Conservation (phyloP, 2,329 filamentous ascomycete genomes). For the Atkinsonella hypoxylon region DNA sequence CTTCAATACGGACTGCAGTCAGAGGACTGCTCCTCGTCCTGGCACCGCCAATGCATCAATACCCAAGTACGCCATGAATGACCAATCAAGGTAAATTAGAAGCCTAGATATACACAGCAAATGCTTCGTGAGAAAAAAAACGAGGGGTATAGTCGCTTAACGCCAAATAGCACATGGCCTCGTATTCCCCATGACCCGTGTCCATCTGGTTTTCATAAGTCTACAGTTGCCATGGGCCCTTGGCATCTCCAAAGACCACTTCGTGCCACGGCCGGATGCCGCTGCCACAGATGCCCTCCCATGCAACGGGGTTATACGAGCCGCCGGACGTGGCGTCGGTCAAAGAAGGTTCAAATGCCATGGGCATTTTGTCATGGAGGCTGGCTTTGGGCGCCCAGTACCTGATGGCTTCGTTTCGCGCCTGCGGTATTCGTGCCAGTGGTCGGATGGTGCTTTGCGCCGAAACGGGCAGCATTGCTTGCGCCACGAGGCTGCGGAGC, state of each 20-base stretch:
- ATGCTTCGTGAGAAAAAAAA: not conserved
- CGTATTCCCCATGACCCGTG: not conserved
- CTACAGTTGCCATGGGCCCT: conserved; percentile 16
- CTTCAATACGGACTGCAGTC: too few species aligned
- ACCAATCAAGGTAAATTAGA: not conserved
- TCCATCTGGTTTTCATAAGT: not conserved
- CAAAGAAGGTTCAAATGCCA: conserved; percentile 14
- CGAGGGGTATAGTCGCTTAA: conserved; percentile 1
- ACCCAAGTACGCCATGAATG: too few species aligned
- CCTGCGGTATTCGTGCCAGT: conserved; percentile 11
- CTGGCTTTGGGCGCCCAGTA: conserved; percentile 15
- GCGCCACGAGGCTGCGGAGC: conserved; percentile 18
- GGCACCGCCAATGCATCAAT: too few species aligned
- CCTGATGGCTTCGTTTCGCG: conserved; percentile 6
- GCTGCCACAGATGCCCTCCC: conserved; percentile 24
- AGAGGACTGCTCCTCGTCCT: too few species aligned
- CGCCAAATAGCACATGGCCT: conserved; percentile 1
- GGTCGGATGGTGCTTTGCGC: conserved; percentile 6
- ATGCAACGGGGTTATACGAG: conserved; percentile 15
- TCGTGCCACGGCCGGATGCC: conserved; percentile 19
- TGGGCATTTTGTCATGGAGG: conserved; percentile 8
- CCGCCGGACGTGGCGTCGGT: conserved; percentile 3
- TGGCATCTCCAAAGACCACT: conserved; percentile 21
- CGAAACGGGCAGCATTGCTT: conserved; percentile 11
- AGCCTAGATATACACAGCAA: not conserved